Evolutionary conservation across 192 early-diverging fungal genomes (phyloP).

Genomic region (Nowakowskiella sp.): DNA sequence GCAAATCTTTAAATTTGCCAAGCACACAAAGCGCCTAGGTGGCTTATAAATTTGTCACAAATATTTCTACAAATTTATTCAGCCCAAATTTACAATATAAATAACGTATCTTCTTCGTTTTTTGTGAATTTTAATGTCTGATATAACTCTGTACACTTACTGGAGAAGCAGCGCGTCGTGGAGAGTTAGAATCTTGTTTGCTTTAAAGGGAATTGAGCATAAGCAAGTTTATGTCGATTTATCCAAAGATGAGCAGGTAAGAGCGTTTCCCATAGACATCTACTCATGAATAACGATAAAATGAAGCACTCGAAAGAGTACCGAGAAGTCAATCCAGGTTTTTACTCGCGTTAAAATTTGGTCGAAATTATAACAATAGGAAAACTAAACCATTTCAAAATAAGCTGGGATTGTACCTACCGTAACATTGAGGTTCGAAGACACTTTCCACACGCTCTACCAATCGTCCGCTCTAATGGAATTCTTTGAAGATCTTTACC

Average conservation of each 20-base stretch:
- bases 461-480: slow-evolving; percentile 82
- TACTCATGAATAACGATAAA: not conserved
- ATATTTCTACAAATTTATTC: too few species aligned
- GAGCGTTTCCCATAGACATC: not conserved
- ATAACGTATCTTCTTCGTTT: too few species aligned
- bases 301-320: slow-evolving; percentile 47
- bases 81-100: too few species aligned
- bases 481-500: slow-evolving; percentile 74
- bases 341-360: not conserved
- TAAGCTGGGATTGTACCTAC: not conserved
- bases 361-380: not conserved
- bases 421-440: slow-evolving; percentile 28
- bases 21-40: too few species aligned
- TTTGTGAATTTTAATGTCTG: too few species aligned
- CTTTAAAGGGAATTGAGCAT: slow-evolving; percentile 68
- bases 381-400: not conserved
- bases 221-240: slow-evolving; percentile 61
- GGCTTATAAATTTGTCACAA: too few species aligned
- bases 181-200: slow-evolving; percentile 67
- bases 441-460: slow-evolving; percentile 39
- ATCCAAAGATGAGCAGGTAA: slow-evolving; percentile 64
- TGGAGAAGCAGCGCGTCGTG: slow-evolving; percentile 68
- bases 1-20: too few species aligned
- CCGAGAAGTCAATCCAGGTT: slow-evolving; percentile 56
- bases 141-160: slow-evolving; percentile 75